Conservation (phyloP, 208 protist species). For the Trypanosoma lewisi region DNA sequence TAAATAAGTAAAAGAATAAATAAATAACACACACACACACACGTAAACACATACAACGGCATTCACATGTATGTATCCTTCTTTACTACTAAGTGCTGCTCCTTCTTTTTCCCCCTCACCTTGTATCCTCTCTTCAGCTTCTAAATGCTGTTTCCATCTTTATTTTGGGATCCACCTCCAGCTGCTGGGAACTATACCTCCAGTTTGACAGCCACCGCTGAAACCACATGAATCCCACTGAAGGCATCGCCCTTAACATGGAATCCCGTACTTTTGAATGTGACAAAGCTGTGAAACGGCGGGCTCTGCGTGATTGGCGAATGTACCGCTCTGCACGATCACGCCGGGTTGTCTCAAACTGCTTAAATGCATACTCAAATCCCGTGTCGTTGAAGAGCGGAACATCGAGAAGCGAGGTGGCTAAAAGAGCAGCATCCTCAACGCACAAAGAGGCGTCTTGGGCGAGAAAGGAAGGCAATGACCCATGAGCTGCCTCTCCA, state of each 20-base stretch:
- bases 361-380: slow-evolving; percentile 82
- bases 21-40: too few relatives aligned
- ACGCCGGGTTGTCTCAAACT: slow-evolving; percentile 81
- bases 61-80: too few relatives aligned
- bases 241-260: slow-evolving; percentile 41
- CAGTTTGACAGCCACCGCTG: slow-evolving; percentile 84
- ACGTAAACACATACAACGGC: too few relatives aligned
- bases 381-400: slow-evolving; percentile 74
- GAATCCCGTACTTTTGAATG: slow-evolving; percentile 51
- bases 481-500: slow-evolving; percentile 84
- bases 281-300: slow-evolving; percentile 52
- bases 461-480: slow-evolving; percentile 77
- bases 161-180: slow-evolving; percentile 83
- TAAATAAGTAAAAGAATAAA: too few relatives aligned
- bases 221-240: slow-evolving; percentile 33
- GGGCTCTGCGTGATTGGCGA: slow-evolving; percentile 75
- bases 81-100: too few relatives aligned
- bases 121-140: too few relatives aligned
- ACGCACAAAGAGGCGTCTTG: slow-evolving; percentile 88
- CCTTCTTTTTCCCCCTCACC: too few relatives aligned
- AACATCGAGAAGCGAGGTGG: slow-evolving; percentile 75
- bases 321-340: slow-evolving; percentile 88
- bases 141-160: slow-evolving; percentile 76
- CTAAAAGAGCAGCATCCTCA: slow-evolving; percentile 85
- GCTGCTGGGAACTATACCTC: slow-evolving; percentile 81